Base-by-base conservation (phyloP, 441 rosid species). In the Populus hybrid region DNA sequence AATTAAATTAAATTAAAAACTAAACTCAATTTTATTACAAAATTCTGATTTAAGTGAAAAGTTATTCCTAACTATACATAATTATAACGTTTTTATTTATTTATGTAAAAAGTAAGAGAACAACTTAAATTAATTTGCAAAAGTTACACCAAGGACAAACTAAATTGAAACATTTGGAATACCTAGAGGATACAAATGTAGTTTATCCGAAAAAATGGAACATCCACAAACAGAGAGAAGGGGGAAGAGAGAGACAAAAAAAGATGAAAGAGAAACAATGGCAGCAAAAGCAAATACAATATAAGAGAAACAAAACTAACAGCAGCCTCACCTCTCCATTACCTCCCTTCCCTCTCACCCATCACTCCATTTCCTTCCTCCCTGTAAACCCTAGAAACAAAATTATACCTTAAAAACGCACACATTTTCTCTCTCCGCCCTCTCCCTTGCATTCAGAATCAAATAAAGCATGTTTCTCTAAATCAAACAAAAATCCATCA, bases 241-340 rank as follows among this genome's bases (percentile, higher is more conserved):
- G 28, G 14, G 23, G 11, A 68, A 20, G 12, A 69, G 46, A 28
- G 4, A 46, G 10, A 72, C 4, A 30, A 3, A 30, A 30, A 20
- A n/a, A 11, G 20, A 32, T 3, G 11, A 9, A 35, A 69, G 68
- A 70, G 69, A 70, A 77, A 46, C 73, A 30, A 64, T 71, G 74
- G 57, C 74, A 11, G 50, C 63, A 77, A 7, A 36, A 34, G 46
- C 61, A 77, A 7, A 36, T 53, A 38, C 6, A 78, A 42, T 4
- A 30, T 18, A 21, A 35, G 42, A 36, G 3, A n/a, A 30, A 69
- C 30, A 66, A 24, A 64, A 32, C 71, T 53, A 63, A 2, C 78
- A 20, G 71, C 71, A 32, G 12, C 75, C 46, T 65, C 16, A 6
- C 59, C 63, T 11, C 61, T 18, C 30, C 35, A 23, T n/a, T 75